phyloP scores from a whole-genome alignment of 148 eudicot species.

The Vaccinium corymbosum region DNA sequence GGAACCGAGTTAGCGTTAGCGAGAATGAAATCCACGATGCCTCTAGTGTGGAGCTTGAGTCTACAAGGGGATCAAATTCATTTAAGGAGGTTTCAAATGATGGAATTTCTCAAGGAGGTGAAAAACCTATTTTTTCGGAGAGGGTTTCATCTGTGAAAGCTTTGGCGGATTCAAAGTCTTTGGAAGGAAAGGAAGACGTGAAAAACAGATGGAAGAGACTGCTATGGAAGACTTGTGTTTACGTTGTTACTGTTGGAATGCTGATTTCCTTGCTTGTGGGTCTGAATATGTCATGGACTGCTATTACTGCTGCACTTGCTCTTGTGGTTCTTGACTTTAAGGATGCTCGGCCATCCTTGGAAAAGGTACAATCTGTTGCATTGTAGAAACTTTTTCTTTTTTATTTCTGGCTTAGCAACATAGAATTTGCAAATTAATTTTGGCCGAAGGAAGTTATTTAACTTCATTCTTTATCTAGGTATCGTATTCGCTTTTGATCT shows the following conservation, averaged over 20 bases:
- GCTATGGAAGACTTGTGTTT: conserved; percentile 80
- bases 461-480: conserved; percentile 39
- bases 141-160: conserved; percentile 20
- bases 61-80: conserved; percentile 31
- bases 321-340: conserved; percentile 76
- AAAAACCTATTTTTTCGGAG: conserved; percentile 23
- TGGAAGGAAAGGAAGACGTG: conserved; percentile 23
- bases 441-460: background rate
- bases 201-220: conserved; percentile 45
- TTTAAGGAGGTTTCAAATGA: conserved; percentile 34
- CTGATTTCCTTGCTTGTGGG: conserved; percentile 63
- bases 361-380: conserved; percentile 46
- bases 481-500: conserved; percentile 76
- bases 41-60: conserved; percentile 21
- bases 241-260: conserved; percentile 75
- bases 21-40: conserved; percentile 42
- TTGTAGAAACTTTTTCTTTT: background rate
- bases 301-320: conserved; percentile 86
- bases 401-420: background rate
- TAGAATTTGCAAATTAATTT: background rate
- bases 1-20: conserved; percentile 33
- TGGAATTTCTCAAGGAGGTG: conserved; percentile 23
- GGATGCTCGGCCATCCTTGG: conserved; percentile 41
- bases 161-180: background rate
- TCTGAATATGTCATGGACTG: conserved; percentile 90